A percentile compares a stretch with the other conserved stretches of the same genome.
These are phyloP conservation scores for Prunella vulgaris DNA, from an alignment of 257 asterid genomes.

Conservation along the genomic window DNA sequence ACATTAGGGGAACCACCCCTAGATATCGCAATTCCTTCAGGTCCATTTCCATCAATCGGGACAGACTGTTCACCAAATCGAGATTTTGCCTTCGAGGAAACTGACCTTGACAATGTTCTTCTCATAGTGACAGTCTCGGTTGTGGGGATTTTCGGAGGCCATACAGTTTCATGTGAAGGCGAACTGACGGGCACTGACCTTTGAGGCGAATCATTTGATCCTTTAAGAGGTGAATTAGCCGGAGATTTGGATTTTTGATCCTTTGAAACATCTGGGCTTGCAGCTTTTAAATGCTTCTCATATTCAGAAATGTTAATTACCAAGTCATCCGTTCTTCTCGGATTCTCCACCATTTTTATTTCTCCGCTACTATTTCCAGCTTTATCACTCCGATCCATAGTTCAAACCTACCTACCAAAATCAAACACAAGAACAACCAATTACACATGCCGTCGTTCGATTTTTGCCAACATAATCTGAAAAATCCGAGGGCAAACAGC, in stretches of 20 bases:
- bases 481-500: background rate
- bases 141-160: constrained; percentile 74
- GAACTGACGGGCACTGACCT: constrained; percentile 30
- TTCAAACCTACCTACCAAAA: constrained; percentile 22
- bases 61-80: constrained; percentile 86
- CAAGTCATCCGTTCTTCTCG: constrained; percentile 39
- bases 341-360: constrained; percentile 53
- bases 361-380: constrained; percentile 34
- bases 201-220: constrained; percentile 39
- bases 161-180: constrained; percentile 55
- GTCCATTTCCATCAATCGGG: constrained; percentile 37
- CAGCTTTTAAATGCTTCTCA: constrained; percentile 42
- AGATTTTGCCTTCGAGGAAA: constrained; percentile 74
- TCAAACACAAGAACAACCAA: constrained; percentile 13
- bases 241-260: constrained; percentile 28
- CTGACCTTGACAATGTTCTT: constrained; percentile 57
- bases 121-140: constrained; percentile 48
- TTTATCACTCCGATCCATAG: constrained; percentile 36
- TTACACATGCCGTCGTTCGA: background rate
- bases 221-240: constrained; percentile 40
- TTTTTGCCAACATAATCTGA: background rate
- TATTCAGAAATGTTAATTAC: constrained; percentile 47
- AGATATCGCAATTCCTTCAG: constrained; percentile 35
- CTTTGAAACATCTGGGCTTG: constrained; percentile 26
- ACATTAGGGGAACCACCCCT: constrained; percentile 46